Conservation (phyloP, 2,329 filamentous ascomycete species). For the Alternaria gansuensis region DNA sequence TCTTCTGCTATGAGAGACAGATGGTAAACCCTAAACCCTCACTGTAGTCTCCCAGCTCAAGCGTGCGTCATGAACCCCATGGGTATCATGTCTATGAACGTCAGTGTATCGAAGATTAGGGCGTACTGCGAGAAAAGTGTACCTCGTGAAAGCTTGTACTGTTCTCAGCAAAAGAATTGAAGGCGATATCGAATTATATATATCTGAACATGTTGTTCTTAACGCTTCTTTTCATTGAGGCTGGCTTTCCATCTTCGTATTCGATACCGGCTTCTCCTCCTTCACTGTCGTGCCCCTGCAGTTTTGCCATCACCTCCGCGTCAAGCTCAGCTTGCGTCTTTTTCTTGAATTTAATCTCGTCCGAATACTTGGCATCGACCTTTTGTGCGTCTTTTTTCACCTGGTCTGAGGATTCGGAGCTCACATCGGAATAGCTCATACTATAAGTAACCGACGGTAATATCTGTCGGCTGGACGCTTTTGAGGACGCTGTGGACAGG, state of each 20-base stretch:
- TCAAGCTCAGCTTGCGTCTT: constrained; percentile 72
- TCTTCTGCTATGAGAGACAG: neutral
- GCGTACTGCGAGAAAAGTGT: neutral
- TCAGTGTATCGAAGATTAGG: neutral
- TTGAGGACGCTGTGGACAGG: neutral
- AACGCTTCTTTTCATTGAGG: constrained; percentile 76
- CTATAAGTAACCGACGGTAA: neutral
- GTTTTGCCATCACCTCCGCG: constrained; percentile 70
- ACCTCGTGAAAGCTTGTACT: neutral
- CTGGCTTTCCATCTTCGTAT: constrained; percentile 76
- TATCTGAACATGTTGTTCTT: constrained; percentile 80
- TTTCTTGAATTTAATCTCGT: constrained; percentile 35
- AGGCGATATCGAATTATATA: constrained; percentile 53
- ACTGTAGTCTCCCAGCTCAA: neutral
- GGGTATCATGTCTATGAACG: neutral
- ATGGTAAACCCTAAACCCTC: too few species aligned
- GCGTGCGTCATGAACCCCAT: too few species aligned
- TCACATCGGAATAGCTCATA: constrained; percentile 18
- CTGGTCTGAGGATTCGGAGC: neutral
- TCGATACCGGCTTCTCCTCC: constrained; percentile 76
- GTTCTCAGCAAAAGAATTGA: neutral
- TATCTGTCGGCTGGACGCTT: neutral
- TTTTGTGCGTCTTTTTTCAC: constrained; percentile 20
- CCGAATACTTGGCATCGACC: constrained; percentile 20
- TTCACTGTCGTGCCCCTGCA: constrained; percentile 73